Conservation (phyloP, 1,139 yeast genomes). For the Candida tetrigidarum region DNA sequence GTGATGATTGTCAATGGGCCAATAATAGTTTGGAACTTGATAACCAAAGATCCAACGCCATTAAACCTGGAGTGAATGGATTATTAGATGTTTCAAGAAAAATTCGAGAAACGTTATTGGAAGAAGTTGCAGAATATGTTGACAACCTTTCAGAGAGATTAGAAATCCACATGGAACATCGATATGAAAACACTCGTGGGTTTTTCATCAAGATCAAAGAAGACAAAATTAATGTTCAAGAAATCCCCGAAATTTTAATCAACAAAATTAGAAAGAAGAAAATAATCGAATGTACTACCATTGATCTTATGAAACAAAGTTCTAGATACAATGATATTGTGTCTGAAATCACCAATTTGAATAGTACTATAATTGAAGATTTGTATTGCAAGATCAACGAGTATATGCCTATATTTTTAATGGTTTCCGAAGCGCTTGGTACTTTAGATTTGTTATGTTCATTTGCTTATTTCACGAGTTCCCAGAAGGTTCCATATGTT, state of each 20-base stretch:
- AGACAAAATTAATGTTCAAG: slow-evolving; percentile 10
- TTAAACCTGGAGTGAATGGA: slow-evolving; percentile 48
- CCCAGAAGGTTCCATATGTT: slow-evolving; percentile 25
- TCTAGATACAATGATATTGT: slow-evolving; percentile 40
- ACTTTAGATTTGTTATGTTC: slow-evolving; percentile 44
- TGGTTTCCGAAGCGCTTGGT: slow-evolving; percentile 49
- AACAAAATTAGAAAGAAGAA: slow-evolving; percentile 33
- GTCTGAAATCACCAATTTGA: slow-evolving; percentile 41
- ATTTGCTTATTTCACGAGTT: slow-evolving; percentile 29
- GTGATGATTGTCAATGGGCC: slow-evolving; percentile 48
- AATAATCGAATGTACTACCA: slow-evolving; percentile 42
- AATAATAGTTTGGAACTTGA: slow-evolving; percentile 38
- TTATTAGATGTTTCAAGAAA: slow-evolving; percentile 48
- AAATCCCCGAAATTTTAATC: slow-evolving; percentile 35
- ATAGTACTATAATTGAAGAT: slow-evolving; percentile 40
- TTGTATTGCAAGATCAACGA: slow-evolving; percentile 27
- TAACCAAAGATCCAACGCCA: slow-evolving; percentile 49
- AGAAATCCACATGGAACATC: slow-evolving; percentile 28
- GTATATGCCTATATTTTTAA: slow-evolving; percentile 38
- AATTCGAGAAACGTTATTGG: slow-evolving; percentile 37
- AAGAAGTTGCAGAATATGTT: slow-evolving; percentile 34
- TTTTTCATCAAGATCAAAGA: slow-evolving; percentile 34
- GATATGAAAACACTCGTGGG: slow-evolving; percentile 41
- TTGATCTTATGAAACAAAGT: slow-evolving; percentile 44
- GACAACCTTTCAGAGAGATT: slow-evolving; percentile 23